Evolutionary conservation across 1,284 basidiomycete species (phyloP).

Genomic region (Rhodotorula sp.): DNA sequence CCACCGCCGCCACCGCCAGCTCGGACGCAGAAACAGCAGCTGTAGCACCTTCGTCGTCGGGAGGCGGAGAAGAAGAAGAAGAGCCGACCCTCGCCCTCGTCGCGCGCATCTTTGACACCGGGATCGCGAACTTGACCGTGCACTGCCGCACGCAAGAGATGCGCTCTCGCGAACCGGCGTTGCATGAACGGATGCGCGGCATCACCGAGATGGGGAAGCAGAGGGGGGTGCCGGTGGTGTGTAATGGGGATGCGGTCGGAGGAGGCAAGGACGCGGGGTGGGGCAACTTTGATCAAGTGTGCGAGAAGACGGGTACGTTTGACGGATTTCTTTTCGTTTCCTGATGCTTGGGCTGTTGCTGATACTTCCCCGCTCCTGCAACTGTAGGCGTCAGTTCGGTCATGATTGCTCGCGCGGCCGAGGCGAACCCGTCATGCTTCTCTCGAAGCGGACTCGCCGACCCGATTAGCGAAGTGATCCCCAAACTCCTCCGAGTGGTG

Average conservation of each 20-base stretch:
- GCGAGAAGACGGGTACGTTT: slow-evolving; percentile 63
- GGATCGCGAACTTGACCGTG: slow-evolving; percentile 84
- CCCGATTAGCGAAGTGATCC: slow-evolving; percentile 68
- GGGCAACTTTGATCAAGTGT: slow-evolving; percentile 46
- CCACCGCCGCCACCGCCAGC: background rate
- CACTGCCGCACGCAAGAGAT: slow-evolving; percentile 94
- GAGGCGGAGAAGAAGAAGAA: background rate
- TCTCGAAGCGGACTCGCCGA: slow-evolving; percentile 62
- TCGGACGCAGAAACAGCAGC: background rate
- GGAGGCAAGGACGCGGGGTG: slow-evolving; percentile 61
- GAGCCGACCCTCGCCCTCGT: slow-evolving; percentile 73
- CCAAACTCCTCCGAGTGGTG: slow-evolving; percentile 73
- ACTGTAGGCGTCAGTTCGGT: slow-evolving; percentile 75
- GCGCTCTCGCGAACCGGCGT: slow-evolving; percentile 78
- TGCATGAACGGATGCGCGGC: slow-evolving; percentile 74
- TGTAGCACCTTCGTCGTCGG: too few species aligned
- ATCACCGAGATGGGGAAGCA: slow-evolving; percentile 74
- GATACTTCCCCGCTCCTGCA: slow-evolving; percentile 1
- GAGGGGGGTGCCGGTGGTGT: slow-evolving; percentile 73
- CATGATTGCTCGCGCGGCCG: slow-evolving; percentile 95
- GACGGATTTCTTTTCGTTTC: background rate
- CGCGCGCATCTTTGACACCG: slow-evolving; percentile 79
- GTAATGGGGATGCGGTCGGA: slow-evolving; percentile 89
- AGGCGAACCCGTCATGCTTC: slow-evolving; percentile 89
- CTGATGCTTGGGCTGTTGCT: slow-evolving; percentile 5